These are phyloP conservation scores for Theobroma grandiflorum DNA, from an alignment of 441 rosid genomes.

Conservation along the genomic window DNA sequence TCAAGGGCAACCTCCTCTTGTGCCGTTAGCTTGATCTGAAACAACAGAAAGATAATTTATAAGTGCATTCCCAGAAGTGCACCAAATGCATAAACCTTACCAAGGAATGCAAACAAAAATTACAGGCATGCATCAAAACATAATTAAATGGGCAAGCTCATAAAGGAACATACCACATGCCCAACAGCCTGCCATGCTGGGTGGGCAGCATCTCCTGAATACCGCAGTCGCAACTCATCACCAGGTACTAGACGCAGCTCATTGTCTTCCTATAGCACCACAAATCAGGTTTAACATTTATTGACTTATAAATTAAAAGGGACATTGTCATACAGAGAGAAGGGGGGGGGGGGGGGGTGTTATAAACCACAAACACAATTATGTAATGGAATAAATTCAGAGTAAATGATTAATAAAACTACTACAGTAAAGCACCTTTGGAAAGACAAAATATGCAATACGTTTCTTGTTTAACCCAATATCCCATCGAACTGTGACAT, in stretches of 20 bases:
- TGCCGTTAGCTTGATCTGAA: slow-evolving; percentile 93
- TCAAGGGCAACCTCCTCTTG: slow-evolving; percentile 98
- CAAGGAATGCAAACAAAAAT: background rate
- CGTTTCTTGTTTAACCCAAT: slow-evolving; percentile 98
- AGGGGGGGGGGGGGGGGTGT: background rate
- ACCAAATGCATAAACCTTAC: slow-evolving; percentile 1
- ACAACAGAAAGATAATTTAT: slow-evolving; percentile 20
- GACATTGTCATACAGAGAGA: background rate
- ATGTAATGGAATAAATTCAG: background rate
- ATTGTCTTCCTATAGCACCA: slow-evolving; percentile 86
- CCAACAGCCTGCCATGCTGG: slow-evolving; percentile 99
- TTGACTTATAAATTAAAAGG: slow-evolving; percentile 13
- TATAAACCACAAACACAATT: background rate
- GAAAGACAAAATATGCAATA: slow-evolving; percentile 93
- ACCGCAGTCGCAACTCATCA: slow-evolving; percentile 93
- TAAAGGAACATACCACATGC: slow-evolving; percentile 82
- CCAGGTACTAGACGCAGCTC: slow-evolving; percentile 97
- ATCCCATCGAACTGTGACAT: slow-evolving; percentile 96
- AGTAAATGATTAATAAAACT: background rate
- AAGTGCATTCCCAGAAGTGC: background rate
- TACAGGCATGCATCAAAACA: slow-evolving; percentile 15
- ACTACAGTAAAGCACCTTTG: slow-evolving; percentile 67
- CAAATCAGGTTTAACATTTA: slow-evolving; percentile 26
- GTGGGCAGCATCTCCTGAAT: slow-evolving; percentile 97
- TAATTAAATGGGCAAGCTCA: slow-evolving; percentile 22